Conservation (phyloP, 768 basidiomycete species). For the Mycena sanguinolenta region DNA sequence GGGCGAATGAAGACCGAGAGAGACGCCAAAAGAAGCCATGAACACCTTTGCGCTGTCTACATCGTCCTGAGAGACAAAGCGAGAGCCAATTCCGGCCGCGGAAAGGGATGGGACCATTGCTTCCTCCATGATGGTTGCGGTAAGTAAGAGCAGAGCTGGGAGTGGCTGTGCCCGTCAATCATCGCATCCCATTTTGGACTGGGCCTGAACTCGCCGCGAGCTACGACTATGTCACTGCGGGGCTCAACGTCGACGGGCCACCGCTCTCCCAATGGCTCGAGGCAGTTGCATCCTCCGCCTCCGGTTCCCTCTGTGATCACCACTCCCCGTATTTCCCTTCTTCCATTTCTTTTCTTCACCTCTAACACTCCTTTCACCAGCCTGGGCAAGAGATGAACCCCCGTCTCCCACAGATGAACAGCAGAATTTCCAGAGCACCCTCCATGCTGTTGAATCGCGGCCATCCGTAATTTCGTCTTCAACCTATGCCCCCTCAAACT, state of each 20-base stretch:
- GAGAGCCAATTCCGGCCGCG: constrained; percentile 80
- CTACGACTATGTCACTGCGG: constrained; percentile 15
- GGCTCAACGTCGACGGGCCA: constrained; percentile 53
- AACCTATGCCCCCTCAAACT: constrained; percentile 57
- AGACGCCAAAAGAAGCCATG: neutral
- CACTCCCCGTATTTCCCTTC: constrained; percentile 71
- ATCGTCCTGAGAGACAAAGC: constrained; percentile 86
- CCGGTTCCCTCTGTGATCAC: constrained; percentile 72
- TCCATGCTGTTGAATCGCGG: constrained; percentile 53
- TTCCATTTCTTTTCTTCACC: neutral
- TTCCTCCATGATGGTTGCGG: constrained; percentile 64
- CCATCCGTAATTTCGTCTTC: constrained; percentile 69
- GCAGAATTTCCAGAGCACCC: constrained; percentile 40
- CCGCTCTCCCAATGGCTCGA: constrained; percentile 45
- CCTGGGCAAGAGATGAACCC: constrained; percentile 89
- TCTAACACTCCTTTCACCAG: constrained; percentile 50
- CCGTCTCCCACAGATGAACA: constrained; percentile 73
- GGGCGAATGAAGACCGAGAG: neutral
- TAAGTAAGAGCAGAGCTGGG: no score
- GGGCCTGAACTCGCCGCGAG: no score
- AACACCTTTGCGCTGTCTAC: constrained; percentile 73
- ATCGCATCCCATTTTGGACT: neutral
- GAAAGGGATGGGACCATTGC: constrained; percentile 76
- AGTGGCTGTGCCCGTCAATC: no score
- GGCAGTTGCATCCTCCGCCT: constrained; percentile 51